Evolutionary conservation across 2,329 filamentous ascomycete genomes (phyloP), one percentile per base, ranked within the genome.

Genomic region (Nigrospora sphaerica): DNA sequence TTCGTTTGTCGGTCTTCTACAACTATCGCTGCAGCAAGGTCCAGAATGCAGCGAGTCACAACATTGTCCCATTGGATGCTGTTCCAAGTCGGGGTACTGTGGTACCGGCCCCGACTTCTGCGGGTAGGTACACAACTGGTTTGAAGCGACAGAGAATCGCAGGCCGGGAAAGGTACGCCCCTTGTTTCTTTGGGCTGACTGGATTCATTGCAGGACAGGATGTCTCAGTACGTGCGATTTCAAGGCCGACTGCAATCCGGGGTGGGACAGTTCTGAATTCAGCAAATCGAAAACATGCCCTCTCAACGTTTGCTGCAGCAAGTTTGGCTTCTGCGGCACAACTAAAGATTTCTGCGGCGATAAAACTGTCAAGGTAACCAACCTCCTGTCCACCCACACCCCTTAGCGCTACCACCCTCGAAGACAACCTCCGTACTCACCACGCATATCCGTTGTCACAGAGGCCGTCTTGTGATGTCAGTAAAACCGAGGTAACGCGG

Each of bases 271-370:
- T 7, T 32, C 41, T 7, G 33, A 55, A 40, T 57, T 49, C 45
- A 48, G 48, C 32, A 28, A 40, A 28, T 17, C 48, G 6, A 31
- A 45, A 23, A 52, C 47, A 14, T 61, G 58, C 39, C 56, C 57
- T 14, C 50, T 59, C 12, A 59, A 60, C 37, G 58, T 62, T 5
- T 62, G 59, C 50, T 61, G 58, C 39, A 54, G 49, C 33, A 38
- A 53, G 28, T 60, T 49, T 42, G 55, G 60, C 23, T 62, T 59
- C 46, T 62, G 59, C 45, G 54, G 54, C 38, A 47, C 42, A 4
- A 52, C 47, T 3, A 17, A 39, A 3, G 49, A 52, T 12, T 55
- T 50, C 32, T 52, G 52, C 45, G 31, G 36, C 9, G 44, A 43
- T 5, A 46, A 46, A 3, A 40, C 43, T 38, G 49, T 44, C 17